Evolutionary conservation across 2,329 filamentous ascomycete species (phyloP).

Genomic region (Colletotrichum incanum): DNA sequence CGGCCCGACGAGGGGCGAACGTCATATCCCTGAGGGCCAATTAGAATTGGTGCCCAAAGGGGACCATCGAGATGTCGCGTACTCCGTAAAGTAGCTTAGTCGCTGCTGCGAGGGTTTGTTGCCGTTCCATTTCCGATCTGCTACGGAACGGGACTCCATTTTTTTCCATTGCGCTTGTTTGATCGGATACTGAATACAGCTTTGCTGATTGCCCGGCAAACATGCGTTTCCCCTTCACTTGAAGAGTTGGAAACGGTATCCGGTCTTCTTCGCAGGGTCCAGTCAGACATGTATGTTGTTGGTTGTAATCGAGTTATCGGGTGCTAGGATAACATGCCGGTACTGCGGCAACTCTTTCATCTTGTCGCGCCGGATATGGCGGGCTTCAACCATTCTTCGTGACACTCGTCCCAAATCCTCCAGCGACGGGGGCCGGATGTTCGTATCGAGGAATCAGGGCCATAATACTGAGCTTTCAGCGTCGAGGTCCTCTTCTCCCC

Average conservation of each 20-base stretch:
- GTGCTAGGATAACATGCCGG: background rate
- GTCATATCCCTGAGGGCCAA: constrained; percentile 14
- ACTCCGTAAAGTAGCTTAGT: constrained; percentile 4
- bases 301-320: background rate
- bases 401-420: background rate
- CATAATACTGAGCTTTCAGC: background rate
- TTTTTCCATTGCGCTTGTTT: background rate
- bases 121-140: background rate
- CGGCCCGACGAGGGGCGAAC: constrained; percentile 5
- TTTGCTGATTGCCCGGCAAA: background rate
- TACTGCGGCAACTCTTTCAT: background rate
- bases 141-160: background rate
- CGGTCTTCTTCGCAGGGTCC: too few species aligned
- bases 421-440: background rate
- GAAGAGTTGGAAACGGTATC: too few species aligned
- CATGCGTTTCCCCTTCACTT: too few species aligned
- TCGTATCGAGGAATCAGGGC: background rate
- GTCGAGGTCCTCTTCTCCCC: background rate
- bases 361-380: background rate
- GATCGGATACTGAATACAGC: background rate
- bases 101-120: background rate
- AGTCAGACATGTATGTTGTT: background rate
- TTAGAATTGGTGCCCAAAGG: constrained; percentile 1
- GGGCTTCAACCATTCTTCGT: too few species aligned
- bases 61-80: background rate